Evolutionary conservation across 1,139 yeast species (phyloP).

Genomic region (Saccharomyces hybrid): DNA sequence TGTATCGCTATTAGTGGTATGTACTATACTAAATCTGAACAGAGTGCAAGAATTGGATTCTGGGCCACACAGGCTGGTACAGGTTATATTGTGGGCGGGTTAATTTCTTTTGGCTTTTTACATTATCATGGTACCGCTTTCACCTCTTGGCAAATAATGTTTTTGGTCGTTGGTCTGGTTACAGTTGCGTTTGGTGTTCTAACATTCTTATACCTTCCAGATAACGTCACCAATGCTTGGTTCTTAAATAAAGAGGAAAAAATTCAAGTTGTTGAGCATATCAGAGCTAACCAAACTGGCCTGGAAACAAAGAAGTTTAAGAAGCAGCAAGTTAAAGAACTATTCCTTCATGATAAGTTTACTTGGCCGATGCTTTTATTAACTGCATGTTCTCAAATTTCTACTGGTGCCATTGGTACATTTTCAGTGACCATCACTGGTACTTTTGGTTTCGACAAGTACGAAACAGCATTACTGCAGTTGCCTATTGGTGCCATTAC

Average conservation of each 20-base stretch:
- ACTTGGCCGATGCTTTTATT: conserved; percentile 37
- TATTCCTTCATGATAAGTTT: conserved; percentile 39
- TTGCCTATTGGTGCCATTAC: conserved; percentile 42
- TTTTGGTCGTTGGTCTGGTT: conserved; percentile 42
- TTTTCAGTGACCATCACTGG: conserved; percentile 43
- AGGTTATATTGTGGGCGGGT: conserved; percentile 47
- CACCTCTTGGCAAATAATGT: conserved; percentile 44
- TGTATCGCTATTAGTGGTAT: conserved; percentile 49
- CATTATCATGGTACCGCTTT: conserved; percentile 30
- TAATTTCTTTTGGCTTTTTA: conserved; percentile 45
- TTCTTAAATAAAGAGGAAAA: conserved; percentile 45
- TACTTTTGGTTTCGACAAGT: conserved; percentile 39
- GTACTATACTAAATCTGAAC: conserved; percentile 48
- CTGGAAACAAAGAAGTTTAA: conserved; percentile 50
- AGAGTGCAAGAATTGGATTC: conserved; percentile 44
- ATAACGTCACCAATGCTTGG: conserved; percentile 47
- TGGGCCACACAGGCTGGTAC: conserved; percentile 41
- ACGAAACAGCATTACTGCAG: conserved; percentile 37
- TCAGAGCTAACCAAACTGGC: conserved; percentile 46
- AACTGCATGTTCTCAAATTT: conserved; percentile 35
- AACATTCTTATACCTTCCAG: conserved; percentile 42
- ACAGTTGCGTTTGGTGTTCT: conserved; percentile 44
- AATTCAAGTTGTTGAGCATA: conserved; percentile 43
- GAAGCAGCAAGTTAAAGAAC: conserved; percentile 42
- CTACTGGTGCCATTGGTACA: conserved; percentile 40